Base-by-base conservation (phyloP, 2,329 filamentous ascomycete species). In the Berkeleyomyces basicola region DNA sequence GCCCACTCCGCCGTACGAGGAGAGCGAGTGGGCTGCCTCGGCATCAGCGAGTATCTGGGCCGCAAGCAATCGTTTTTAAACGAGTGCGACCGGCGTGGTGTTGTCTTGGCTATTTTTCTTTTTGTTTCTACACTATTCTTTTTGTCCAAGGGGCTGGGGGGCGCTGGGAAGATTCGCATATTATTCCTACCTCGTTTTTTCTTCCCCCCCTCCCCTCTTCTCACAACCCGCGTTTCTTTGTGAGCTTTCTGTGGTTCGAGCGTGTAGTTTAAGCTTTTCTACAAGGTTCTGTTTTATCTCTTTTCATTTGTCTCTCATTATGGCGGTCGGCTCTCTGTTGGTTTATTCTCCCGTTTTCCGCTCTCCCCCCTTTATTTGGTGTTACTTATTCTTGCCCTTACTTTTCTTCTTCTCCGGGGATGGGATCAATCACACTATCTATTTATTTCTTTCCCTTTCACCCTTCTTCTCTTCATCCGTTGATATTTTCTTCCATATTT, bases 1-100 rank as follows among this genome's bases (percentile, higher is more conserved):
- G 87, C 92, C 91, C 2, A 97, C 93, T 14, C 93, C 93, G 31
- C 92, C 93, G 3, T 96, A 96, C 68, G 91, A 96, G 70, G 91
- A 95, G 69, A 85, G 85, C 66, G 91, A 96, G 71, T 97, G 91
- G 92, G 90, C 87, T 16, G 84, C 87, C 7, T 86, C 88, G 49
- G 87, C 89, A 39, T 83, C 90, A 9, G 87, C 88, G 4, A 90
- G 87, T 74, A 90, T 91, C 67, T 87, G 88, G 77, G 85, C 86
- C 61, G 83, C 84, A 40, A 82, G 86, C 66, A 84, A 79, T 71
- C 78, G 81, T 67, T 81, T 85, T 69, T 85, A 74, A 73, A 61
- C 42, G 62, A 23, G 23, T 23, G 23, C 23, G 2, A 23, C 23
- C 23, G 23, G 23, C 23, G 23, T 23, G 23, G 23, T 2, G 23